These are phyloP conservation scores for Clarkia xantiana DNA, from an alignment of 345 rosid genomes.

Conservation along the genomic window DNA sequence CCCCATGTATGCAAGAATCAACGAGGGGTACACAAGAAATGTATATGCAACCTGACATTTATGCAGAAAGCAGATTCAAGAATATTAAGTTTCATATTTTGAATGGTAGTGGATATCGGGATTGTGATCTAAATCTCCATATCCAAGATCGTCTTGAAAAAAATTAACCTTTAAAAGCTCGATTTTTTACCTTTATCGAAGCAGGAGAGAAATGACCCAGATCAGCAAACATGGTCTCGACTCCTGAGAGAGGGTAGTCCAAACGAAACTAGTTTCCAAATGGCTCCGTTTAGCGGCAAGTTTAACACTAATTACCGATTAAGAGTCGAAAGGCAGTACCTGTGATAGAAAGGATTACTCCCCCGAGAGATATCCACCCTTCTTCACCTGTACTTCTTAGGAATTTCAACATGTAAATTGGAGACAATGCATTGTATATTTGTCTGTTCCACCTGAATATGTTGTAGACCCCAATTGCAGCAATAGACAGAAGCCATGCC, in stretches of 20 bases:
- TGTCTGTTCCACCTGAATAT: conserved; percentile 58
- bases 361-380: conserved; percentile 90
- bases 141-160: background rate
- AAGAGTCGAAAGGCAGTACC: conserved; percentile 24
- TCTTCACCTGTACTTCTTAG: conserved; percentile 49
- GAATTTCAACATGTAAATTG: conserved; percentile 66
- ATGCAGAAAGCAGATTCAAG: background rate
- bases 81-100: too few species aligned
- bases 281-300: conserved; percentile 5
- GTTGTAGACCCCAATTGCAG: conserved; percentile 63
- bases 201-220: conserved; percentile 79
- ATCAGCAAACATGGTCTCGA: conserved; percentile 74
- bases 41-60: conserved; percentile 53
- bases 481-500: conserved; percentile 60
- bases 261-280: conserved; percentile 9
- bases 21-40: conserved; percentile 62
- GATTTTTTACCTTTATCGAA: conserved; percentile 48
- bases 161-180: background rate
- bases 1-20: conserved; percentile 87
- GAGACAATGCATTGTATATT: conserved; percentile 62
- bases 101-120: too few species aligned
- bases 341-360: conserved; percentile 72
- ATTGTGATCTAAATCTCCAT: background rate
- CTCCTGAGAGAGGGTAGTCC: conserved; percentile 31
- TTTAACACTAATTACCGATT: background rate